These are phyloP conservation scores for Cicer yamashitae DNA, from an alignment of 306 rosid genomes.

Conservation along the genomic window DNA sequence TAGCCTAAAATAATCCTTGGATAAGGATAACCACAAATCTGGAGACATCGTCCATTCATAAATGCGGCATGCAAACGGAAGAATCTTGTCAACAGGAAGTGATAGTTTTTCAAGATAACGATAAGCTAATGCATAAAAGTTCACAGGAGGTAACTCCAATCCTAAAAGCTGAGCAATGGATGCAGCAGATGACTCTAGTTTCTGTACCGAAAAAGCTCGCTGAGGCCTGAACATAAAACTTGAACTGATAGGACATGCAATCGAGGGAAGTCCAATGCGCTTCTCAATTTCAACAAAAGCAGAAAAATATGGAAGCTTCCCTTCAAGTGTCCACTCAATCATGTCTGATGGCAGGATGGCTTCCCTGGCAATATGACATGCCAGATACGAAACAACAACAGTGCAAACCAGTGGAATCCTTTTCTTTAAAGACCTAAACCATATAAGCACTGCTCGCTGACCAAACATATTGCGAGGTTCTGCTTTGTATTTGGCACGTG, in stretches of 20 bases:
- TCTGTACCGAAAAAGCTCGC: conserved; percentile 63
- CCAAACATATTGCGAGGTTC: conserved; percentile 70
- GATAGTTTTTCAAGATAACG: conserved; percentile 64
- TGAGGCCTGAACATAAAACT: conserved; percentile 73
- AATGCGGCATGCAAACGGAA: conserved; percentile 67
- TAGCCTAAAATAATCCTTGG: conserved; percentile 66
- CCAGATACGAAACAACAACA: conserved; percentile 71
- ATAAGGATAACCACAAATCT: conserved; percentile 74
- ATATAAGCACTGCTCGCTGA: conserved; percentile 64
- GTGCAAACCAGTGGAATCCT: conserved; percentile 67
- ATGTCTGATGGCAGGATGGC: conserved; percentile 79
- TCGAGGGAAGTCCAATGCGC: conserved; percentile 64
- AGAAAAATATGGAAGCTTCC: conserved; percentile 87
- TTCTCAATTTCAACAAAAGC: conserved; percentile 77
- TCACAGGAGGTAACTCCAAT: conserved; percentile 82
- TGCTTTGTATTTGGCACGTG: conserved; percentile 43
- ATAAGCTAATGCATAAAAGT: conserved; percentile 74
- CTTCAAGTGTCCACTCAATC: conserved; percentile 76
- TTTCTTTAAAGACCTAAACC: conserved; percentile 73
- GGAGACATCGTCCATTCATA: conserved; percentile 90
- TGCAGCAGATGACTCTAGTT: conserved; percentile 74
- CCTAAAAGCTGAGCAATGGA: conserved; percentile 73
- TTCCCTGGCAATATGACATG: conserved; percentile 86
- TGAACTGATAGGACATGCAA: conserved; percentile 81
- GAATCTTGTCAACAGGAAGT: conserved; percentile 70